Percentiles rank a stretch among this genome's conserved stretches.
Evolutionary conservation across 2,329 filamentous ascomycete species (phyloP).

Genomic region (Colletotrichum noveboracense): DNA sequence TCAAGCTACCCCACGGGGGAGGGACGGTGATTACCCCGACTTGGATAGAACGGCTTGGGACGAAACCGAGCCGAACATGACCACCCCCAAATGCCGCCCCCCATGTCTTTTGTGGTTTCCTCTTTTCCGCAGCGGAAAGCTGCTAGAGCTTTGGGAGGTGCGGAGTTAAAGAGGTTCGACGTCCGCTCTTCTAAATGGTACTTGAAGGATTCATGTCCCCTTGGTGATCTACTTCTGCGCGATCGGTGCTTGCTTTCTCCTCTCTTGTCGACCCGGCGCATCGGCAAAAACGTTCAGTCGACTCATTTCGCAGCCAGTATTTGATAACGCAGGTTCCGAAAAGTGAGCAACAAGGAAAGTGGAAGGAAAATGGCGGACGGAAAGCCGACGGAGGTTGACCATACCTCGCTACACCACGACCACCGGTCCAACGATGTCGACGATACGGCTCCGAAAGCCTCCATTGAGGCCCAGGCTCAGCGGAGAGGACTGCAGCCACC

Average conservation of each 20-base stretch:
- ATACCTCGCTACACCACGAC: slow-evolving; percentile 2
- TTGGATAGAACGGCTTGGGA: slow-evolving; percentile 1
- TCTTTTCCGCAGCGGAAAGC: slow-evolving; percentile 4
- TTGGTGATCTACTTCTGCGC: neutral
- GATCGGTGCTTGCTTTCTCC: neutral
- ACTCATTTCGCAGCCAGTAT: neutral
- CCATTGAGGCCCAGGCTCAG: neutral
- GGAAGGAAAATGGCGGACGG: slow-evolving; percentile 5
- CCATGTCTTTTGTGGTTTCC: neutral
- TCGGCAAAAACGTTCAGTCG: neutral
- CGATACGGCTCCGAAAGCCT: neutral
- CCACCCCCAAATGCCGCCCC: neutral
- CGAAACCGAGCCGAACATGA: neutral
- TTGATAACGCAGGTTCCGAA: neutral
- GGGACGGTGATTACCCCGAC: slow-evolving; percentile 14
- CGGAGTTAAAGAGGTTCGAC: neutral
- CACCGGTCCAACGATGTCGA: neutral
- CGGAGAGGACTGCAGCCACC: slow-evolving; percentile 9
- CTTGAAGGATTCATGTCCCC: neutral
- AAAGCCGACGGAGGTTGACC: slow-evolving; percentile 10
- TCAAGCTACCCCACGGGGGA: neutral
- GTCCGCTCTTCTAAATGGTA: neutral
- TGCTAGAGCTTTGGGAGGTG: neutral
- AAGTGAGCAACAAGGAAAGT: neutral
- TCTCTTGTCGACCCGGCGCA: neutral